Base-by-base conservation (phyloP, 306 rosid species). In the Castanopsis chinensis region DNA sequence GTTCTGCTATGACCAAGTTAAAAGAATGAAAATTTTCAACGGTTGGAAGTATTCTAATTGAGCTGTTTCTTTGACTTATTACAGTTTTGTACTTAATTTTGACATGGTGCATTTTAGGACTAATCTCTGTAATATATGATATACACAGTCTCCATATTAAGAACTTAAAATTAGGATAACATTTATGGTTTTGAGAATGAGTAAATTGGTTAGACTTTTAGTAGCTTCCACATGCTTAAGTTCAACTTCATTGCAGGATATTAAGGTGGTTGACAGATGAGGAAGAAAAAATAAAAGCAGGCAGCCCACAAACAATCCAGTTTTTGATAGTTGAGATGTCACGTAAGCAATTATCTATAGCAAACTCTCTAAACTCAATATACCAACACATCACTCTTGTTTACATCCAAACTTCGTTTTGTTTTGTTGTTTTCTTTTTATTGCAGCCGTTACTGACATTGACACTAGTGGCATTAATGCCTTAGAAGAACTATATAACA, bases 391-490 rank as follows among this genome's bases (percentile, higher is more conserved):
- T 77, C 53, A n/a, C 20, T 74, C 63, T 67, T 8, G 55, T 33
- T 41, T 21, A 30, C 60, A 69, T 68, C 67, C 57, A 18, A 33
- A 74, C 64, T 45, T 37, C 64, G 37, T 78, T 59, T 75, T 77
- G 17, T 72, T 20, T 13, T 17, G 14, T 25, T 74, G 30, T 73
- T 49, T 57, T 76, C 14, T 41, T 30, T 79, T 76, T 73, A 21
- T 61, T 80, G 78, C 85, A 95, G 99, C 99, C 1, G 98, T 95
- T 30, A 91, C 93, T 6, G 99, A 95, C 82, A 90, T 95, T 1
- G 99, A 95, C 76, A 93, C 98, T 15, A 95, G 99, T 74, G 99
- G 99, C 68, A 95, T 92, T 79, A 96, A 91, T 78, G 97, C 99
- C 83, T 83, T 95, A 53, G 94, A 93, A 88, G 99, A 95, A 87